Evolutionary conservation across 495 filamentous ascomycete species (phyloP), one percentile per base, ranked within the genome.

Genomic region (Lentithecium fluviatile): DNA sequence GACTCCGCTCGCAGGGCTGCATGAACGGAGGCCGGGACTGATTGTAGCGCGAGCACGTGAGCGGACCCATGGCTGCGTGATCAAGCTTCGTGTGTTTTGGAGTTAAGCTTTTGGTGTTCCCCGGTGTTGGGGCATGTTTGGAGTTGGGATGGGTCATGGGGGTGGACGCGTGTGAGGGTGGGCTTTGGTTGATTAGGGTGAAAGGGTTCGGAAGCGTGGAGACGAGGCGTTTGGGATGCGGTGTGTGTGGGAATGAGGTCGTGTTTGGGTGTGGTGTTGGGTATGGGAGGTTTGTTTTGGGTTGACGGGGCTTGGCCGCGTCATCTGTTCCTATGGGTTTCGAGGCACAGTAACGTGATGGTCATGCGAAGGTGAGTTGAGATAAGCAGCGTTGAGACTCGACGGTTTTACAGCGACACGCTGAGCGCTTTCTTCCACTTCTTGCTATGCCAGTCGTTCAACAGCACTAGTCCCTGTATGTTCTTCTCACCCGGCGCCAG

Each of bases 1-100:
- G 34, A 20, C 32, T 24, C 25, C 15, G 17, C 19, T 24, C 25
- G 6, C 53, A 29, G 10, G 20, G 38, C 19, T 15, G 20, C 45
- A 48, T 48, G 45, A 13, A 23, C 45, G 20, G 13, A 48, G 7
- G 24, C 19, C 12, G 45, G 45, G 3, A 21, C 45, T 20, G 13
- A 6, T 48, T 2, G 20, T 21, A 15, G 13, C 21, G 19, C 24
- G 7, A 3, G 15, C 19, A 15, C 21, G 13, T 29, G 6, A 2
- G 23, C n/a, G 20, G 21, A 34, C 3, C 2, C 11, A 2, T 24
- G 51, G 17, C 42, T 40, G 11, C 10, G n/a, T 24, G 43, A 51
- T 56, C 59, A 62, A 62, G 59, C 59, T 62, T 56, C 24, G 59
- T 45, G 24, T 51, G 59, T 62, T 60, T 62, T 51, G 45, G 43